Conservation (phyloP, 2,329 filamentous ascomycete genomes). For the Lasiodiplodia theobromae region DNA sequence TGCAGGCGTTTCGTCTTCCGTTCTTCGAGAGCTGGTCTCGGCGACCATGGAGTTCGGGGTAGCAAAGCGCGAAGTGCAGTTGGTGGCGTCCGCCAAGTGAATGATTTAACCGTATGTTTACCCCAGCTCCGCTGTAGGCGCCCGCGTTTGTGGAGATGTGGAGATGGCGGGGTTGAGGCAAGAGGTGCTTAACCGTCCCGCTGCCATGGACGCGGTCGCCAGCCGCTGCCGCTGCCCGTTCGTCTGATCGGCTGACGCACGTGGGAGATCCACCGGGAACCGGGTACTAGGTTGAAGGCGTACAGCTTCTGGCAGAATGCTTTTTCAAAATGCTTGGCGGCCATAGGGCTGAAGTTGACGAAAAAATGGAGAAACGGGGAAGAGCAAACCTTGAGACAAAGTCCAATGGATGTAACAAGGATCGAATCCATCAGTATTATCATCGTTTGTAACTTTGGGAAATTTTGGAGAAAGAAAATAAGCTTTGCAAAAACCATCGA, state of each 20-base stretch:
- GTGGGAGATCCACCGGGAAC: constrained; percentile 1
- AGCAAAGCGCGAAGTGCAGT: neutral
- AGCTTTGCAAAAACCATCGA: neutral
- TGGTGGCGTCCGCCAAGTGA: constrained; percentile 12
- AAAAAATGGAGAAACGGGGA: neutral
- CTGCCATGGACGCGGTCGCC: constrained; percentile 2
- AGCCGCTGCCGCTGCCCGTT: constrained; percentile 3
- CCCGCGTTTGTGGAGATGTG: constrained; percentile 9
- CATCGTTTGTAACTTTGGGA: neutral
- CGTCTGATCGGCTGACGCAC: neutral
- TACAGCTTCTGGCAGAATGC: neutral
- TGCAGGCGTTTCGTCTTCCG: neutral
- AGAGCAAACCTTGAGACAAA: neutral
- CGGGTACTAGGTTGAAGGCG: neutral
- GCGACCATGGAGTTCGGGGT: neutral
- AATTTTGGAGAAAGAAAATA: neutral
- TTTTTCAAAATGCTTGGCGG: neutral
- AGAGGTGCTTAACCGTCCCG: neutral
- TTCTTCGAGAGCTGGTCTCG: neutral
- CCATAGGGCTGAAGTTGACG: neutral
- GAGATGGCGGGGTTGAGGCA: neutral
- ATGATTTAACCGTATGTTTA: constrained; percentile 1
- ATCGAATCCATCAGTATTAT: neutral
- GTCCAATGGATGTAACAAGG: neutral
- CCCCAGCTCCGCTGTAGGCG: constrained; percentile 2